These are phyloP conservation scores for Rosellinia necatrix DNA, from an alignment of 2,329 filamentous ascomycete species.

Conservation along the genomic window DNA sequence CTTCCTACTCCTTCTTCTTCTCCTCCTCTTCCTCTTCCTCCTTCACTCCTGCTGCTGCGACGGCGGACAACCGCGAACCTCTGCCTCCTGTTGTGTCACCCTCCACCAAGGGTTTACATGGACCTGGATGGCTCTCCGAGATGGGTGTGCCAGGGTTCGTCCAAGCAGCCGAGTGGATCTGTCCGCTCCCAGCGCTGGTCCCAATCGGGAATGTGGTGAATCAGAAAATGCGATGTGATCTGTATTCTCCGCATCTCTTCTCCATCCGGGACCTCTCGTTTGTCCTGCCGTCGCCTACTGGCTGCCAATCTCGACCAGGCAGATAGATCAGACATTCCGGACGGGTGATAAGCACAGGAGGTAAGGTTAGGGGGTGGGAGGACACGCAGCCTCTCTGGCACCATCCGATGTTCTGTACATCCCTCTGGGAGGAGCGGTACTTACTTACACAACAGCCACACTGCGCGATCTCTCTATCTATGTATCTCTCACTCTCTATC, in stretches of 20 bases:
- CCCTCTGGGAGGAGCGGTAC: not conserved
- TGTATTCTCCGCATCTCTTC: slow-evolving; percentile 35
- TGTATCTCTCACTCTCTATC: not conserved
- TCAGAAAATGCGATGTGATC: slow-evolving; percentile 31
- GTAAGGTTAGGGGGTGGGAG: too few relatives aligned
- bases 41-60: too few relatives aligned
- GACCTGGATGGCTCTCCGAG: slow-evolving; percentile 31
- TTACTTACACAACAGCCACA: slow-evolving; percentile 24
- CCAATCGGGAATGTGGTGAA: slow-evolving; percentile 43
- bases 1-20: too few relatives aligned
- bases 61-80: slow-evolving; percentile 25
- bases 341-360: slow-evolving; percentile 23
- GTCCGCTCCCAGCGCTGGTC: slow-evolving; percentile 38
- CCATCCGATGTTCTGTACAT: slow-evolving; percentile 22
- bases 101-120: slow-evolving; percentile 33
- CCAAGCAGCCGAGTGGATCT: slow-evolving; percentile 34
- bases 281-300: slow-evolving; percentile 20
- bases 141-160: slow-evolving; percentile 36
- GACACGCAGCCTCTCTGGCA: slow-evolving; percentile 24
- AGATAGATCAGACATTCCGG: slow-evolving; percentile 29
- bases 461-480: slow-evolving; percentile 28
- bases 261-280: slow-evolving; percentile 28
- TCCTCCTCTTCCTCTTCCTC: too few relatives aligned
- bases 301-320: slow-evolving; percentile 17
- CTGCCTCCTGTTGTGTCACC: slow-evolving; percentile 36